Evolutionary conservation across 2,329 filamentous ascomycete species (phyloP).

Genomic region (Lachnellula occidentalis): DNA sequence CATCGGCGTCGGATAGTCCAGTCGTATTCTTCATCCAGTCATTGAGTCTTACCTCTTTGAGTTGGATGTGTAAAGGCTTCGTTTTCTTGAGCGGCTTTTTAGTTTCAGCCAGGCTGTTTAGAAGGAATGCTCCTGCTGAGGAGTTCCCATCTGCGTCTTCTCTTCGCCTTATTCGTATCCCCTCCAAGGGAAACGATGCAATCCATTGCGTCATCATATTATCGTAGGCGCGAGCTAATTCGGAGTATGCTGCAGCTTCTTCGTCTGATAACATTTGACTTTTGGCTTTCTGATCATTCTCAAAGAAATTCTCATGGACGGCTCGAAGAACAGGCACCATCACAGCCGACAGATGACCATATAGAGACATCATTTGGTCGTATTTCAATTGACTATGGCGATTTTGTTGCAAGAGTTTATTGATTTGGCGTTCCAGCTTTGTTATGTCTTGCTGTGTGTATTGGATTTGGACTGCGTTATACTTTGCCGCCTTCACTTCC

Average conservation of each 20-base stretch:
- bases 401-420: not conserved
- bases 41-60: no score
- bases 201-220: not conserved
- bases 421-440: not conserved
- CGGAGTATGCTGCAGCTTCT: not conserved
- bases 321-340: conserved; percentile 1
- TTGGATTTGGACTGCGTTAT: no score
- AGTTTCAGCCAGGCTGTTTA: not conserved
- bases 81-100: no score
- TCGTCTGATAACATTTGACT: not conserved
- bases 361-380: not conserved
- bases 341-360: not conserved
- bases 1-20: no score
- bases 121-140: not conserved
- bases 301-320: not conserved
- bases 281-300: conserved; percentile 2
- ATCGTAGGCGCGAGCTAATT: not conserved
- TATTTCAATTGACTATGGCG: not conserved
- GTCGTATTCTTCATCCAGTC: no score
- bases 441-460: no score
- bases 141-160: no score
- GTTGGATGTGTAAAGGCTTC: no score
- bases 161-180: not conserved
- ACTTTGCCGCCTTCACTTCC: no score
- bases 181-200: not conserved